Conservation (phyloP, 2,329 filamentous ascomycete species). For the Aureobasidium uvarum region DNA sequence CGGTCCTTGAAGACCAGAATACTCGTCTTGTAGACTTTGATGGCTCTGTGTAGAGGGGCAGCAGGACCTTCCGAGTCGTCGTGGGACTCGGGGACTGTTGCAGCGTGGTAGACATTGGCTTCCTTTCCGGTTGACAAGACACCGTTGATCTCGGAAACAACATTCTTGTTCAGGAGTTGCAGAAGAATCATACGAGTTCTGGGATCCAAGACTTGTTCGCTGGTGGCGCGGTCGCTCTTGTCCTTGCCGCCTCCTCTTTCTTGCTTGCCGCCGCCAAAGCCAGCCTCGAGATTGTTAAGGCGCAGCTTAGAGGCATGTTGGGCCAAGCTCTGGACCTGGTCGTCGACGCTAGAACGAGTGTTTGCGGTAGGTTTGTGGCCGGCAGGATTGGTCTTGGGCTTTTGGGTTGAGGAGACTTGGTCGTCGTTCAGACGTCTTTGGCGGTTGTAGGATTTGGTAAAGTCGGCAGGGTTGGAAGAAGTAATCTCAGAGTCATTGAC, state of each 20-base stretch:
- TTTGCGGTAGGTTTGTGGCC: conserved; percentile 68
- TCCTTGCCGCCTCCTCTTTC: conserved; percentile 65
- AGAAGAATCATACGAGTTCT: conserved; percentile 92
- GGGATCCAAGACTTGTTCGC: conserved; percentile 90
- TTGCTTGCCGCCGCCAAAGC: conserved; percentile 49
- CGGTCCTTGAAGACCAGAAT: conserved; percentile 98
- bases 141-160: conserved; percentile 89
- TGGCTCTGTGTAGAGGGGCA: conserved; percentile 69
- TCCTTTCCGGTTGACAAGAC: conserved; percentile 97
- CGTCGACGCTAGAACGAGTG: conserved; percentile 75
- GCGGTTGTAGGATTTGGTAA: conserved; percentile 86
- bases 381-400: conserved; percentile 70
- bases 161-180: conserved; percentile 90
- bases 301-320: conserved; percentile 84
- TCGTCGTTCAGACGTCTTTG: conserved; percentile 66
- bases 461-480: conserved; percentile 61
- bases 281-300: conserved; percentile 62
- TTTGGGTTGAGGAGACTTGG: conserved; percentile 50
- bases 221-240: conserved; percentile 89
- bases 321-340: conserved; percentile 80
- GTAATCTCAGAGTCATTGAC: conserved; percentile 60
- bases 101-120: conserved; percentile 94
- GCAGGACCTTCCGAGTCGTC: conserved; percentile 47
- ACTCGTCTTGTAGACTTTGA: conserved; percentile 99
- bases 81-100: conserved; percentile 58